These are phyloP conservation scores for Pulveroboletus sp. DNA, from an alignment of 768 basidiomycete species.

Conservation along the genomic window DNA sequence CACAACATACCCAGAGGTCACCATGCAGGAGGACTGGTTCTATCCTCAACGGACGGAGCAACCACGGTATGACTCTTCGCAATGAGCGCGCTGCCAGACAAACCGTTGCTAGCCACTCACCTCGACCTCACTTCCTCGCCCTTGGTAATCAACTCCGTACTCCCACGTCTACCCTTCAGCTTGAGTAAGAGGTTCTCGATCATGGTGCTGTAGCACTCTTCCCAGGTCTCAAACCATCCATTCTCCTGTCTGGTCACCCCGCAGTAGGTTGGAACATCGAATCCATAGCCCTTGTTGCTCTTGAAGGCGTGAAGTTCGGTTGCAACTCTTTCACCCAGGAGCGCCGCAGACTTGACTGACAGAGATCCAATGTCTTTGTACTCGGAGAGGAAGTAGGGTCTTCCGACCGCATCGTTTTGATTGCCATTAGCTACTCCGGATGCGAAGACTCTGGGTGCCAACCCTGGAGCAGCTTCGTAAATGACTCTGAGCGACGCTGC, in stretches of 20 bases:
- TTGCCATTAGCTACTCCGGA: constrained; percentile 35
- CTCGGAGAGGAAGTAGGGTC: constrained; percentile 68
- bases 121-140: constrained; percentile 45
- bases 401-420: constrained; percentile 30
- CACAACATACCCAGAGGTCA: constrained; percentile 64
- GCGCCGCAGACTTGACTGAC: constrained; percentile 39
- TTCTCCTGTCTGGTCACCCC: constrained; percentile 66
- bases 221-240: constrained; percentile 72
- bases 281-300: constrained; percentile 60
- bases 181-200: constrained; percentile 53
- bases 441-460: constrained; percentile 56
- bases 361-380: constrained; percentile 58
- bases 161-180: constrained; percentile 38
- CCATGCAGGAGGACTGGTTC: constrained; percentile 73
- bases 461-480: constrained; percentile 56
- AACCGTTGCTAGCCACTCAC: constrained; percentile 27
- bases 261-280: constrained; percentile 71
- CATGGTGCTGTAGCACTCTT: constrained; percentile 59
- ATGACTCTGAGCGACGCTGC: constrained; percentile 65
- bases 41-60: constrained; percentile 54
- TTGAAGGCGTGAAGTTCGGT: constrained; percentile 57
- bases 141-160: constrained; percentile 45
- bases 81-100: constrained; percentile 5
- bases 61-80: constrained; percentile 64
- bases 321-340: constrained; percentile 59